Evolutionary conservation across 2,329 filamentous ascomycete species (phyloP).

Genomic region (Paraconiothyrium sp.): DNA sequence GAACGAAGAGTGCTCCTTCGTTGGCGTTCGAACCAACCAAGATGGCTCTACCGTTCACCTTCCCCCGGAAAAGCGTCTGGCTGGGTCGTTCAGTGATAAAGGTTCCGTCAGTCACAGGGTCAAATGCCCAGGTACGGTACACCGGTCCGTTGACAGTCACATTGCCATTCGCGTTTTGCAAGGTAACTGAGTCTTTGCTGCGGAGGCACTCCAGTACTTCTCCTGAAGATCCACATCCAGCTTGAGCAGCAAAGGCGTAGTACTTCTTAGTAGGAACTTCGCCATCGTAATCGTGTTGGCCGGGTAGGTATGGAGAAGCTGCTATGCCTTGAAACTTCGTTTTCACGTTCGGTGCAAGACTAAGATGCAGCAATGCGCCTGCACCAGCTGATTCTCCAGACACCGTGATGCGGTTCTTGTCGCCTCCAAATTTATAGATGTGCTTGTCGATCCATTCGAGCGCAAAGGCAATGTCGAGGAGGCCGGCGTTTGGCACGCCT

Average conservation of each 20-base stretch:
- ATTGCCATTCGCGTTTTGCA: conserved; percentile 49
- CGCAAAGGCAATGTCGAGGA: conserved; percentile 60
- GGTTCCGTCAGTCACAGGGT: conserved; percentile 54
- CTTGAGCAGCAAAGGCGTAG: conserved; percentile 50
- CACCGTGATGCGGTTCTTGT: conserved; percentile 42
- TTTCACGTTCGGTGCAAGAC: conserved; percentile 28
- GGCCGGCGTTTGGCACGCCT: conserved; percentile 51
- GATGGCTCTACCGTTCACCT: conserved; percentile 50
- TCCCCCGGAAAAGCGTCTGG: conserved; percentile 44
- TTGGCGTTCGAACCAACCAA: conserved; percentile 58
- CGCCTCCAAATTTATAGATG: conserved; percentile 43
- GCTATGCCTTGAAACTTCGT: conserved; percentile 29
- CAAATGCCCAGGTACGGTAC: conserved; percentile 54
- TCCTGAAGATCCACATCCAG: conserved; percentile 40
- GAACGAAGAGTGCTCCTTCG: conserved; percentile 59
- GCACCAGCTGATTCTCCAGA: conserved; percentile 51
- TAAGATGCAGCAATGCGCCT: conserved; percentile 51
- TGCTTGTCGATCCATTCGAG: conserved; percentile 62
- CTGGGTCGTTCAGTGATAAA: conserved; percentile 51
- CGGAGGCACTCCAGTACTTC: conserved; percentile 54
- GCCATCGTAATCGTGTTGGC: conserved; percentile 62
- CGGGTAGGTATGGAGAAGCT: conserved; percentile 62
- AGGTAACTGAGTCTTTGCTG: conserved; percentile 39
- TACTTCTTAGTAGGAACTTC: conserved; percentile 56
- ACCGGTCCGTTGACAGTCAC: conserved; percentile 43